Evolutionary conservation across 345 rosid species (phyloP), one percentile per base, ranked within the genome.

Genomic region (Melastoma malabathricum): DNA sequence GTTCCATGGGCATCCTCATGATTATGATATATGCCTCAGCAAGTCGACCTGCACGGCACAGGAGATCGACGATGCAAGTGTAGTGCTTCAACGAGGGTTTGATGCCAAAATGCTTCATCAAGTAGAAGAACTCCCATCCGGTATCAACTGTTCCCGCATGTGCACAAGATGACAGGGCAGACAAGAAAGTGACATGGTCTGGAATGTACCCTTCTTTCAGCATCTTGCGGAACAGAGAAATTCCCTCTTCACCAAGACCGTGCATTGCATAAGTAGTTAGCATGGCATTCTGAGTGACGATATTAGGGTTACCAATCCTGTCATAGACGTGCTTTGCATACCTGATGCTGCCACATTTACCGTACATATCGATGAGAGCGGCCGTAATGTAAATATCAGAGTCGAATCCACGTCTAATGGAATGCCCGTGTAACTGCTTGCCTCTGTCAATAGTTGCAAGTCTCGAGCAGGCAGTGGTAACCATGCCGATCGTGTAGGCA

Each of bases 51-150:
- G 75, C 74, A 45, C 78, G 67, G 62, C 88, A 64, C 22, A 75
- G 58, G 27, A 78, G 69, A 65, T 81, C 84, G 48, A 75, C 72
- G 72, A 81, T 71, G 58, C 84, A 81, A 13, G 81, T 70, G 52
- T 72, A 67, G 60, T 81, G 84, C 57, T 78, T 73, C 56, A 77
- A 12, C 0, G 65, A 15, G 10, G 80, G 78, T 50, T 55, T 55
- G 15, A 78, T 57, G 5, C 69, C 44, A 45, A 66, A 71, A 18
- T 31, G 44, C 43, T 38, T 60, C 82, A 81, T 81, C 59, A 65
- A n/a, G 22, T 59, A 18, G 46, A 75, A 75, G 60, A 77, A 61
- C 63, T 69, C 59, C 10, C 47, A 48, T 39, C 75, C 78, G 13
- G 43, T 61, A 47, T 61, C 66, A 4, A 78, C 64, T 10, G 64